These are phyloP conservation scores for Zea luxurians DNA, from an alignment of 176 grass and related monocot species.

Conservation along the genomic window DNA sequence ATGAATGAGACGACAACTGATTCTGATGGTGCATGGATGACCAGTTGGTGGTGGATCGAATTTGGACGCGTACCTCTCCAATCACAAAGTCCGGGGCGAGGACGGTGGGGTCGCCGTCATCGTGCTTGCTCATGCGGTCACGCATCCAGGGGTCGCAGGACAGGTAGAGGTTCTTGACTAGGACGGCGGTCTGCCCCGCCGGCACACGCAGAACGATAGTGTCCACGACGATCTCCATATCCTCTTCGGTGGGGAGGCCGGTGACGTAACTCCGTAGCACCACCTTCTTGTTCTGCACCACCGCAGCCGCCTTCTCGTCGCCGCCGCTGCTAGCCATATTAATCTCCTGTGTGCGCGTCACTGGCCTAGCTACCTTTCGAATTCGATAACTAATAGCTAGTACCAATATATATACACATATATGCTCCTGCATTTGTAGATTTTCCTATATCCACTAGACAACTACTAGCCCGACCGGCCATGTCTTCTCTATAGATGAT, in stretches of 20 bases:
- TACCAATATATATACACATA: background rate
- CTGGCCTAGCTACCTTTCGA: no score
- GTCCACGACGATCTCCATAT: conserved; percentile 38
- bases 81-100: background rate
- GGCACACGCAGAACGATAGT: background rate
- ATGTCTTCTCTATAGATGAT: background rate
- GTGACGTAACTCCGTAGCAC: conserved; percentile 33
- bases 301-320: background rate
- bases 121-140: background rate
- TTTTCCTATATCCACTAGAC: background rate
- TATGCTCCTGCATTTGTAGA: background rate
- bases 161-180: conserved; percentile 55
- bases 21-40: no score
- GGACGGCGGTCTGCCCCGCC: background rate
- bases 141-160: conserved; percentile 37
- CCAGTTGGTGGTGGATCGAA: no score
- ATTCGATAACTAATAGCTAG: background rate
- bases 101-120: background rate
- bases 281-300: conserved; percentile 27
- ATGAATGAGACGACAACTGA: background rate
- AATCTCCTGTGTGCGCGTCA: no score
- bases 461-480: background rate
- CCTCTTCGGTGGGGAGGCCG: conserved; percentile 23
- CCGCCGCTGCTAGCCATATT: no score
- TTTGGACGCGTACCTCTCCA: background rate